Base-by-base conservation (phyloP, 164 flowering plant genomes). In the Magnolia officinalis region DNA sequence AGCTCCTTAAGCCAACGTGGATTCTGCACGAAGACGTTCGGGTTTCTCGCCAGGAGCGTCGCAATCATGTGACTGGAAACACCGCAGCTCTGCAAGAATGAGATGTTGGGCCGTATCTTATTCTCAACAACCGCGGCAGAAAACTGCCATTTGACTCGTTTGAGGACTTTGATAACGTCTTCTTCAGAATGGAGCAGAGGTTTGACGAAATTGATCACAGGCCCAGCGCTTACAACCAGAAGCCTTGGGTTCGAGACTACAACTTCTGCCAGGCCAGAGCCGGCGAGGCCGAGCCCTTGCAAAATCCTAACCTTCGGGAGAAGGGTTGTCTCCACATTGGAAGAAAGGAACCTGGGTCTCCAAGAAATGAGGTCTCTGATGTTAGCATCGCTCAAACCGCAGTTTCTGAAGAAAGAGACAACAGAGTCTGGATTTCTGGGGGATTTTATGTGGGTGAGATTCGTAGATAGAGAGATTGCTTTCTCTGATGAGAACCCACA, bases 321-420 rank as follows among this genome's bases (percentile, higher is more conserved):
- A 26, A 77, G 75, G 80, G 72, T 74, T 71, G 71, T 80, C 72
- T 74, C 82, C 8, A 77, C 78, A 10, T 49, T 58, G 52, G 71
- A 63, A 26, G 37, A 9, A 5, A 80, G 77, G 23, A 76, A 49
- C 8, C 50, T 67, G 50, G 82, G 79, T 3, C 21, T 37, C 18
- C 50, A 8, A 24, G 67, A 72, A 73, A 76, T 19, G 26, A 73
- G 10, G 13, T 61, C 13, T 26, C 49, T 68, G 50, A 80, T 58
- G 13, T 80, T 76, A 61, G 70, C 31, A 8, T 72, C 45, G 61
- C 45, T n/a, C 16, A 80, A 26, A 51, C 82, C 82, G 29, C 50
- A 59, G 16, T 61, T n/a, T 73, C 49, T 76, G 51, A 76, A 73
- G 71, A 72, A 76, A 45, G 9, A 11, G 59, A 80, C 29, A 19